Conservation (phyloP, 2,329 filamentous ascomycete species). For the Pseudocercospora fijiensis region DNA sequence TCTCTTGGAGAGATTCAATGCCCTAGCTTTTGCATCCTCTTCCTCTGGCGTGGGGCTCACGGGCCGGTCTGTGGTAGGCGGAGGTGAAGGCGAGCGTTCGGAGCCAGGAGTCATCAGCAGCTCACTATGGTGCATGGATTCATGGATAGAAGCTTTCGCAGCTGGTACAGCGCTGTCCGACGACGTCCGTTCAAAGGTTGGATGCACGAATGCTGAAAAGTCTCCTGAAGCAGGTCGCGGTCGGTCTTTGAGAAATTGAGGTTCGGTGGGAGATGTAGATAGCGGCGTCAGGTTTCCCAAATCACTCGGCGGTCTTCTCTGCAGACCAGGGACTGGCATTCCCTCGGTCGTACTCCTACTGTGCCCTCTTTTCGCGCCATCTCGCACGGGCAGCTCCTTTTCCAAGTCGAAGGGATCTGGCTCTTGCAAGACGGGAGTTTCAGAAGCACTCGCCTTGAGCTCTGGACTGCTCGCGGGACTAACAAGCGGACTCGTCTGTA, state of each 20-base stretch:
- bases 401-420: conserved; percentile 70
- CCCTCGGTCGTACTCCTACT: conserved; percentile 33
- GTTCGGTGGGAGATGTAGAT: conserved; percentile 17
- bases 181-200: conserved; percentile 47
- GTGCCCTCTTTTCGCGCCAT: conserved; percentile 21
- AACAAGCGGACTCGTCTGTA: conserved; percentile 92
- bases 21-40: conserved; percentile 76
- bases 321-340: conserved; percentile 19
- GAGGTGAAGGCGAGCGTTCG: conserved; percentile 27
- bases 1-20: conserved; percentile 80
- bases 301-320: conserved; percentile 48
- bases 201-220: conserved; percentile 19
- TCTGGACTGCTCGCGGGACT: conserved; percentile 84
- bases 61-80: conserved; percentile 17
- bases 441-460: conserved; percentile 52
- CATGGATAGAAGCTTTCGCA: conserved; percentile 42
- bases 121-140: conserved; percentile 35
- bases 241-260: conserved; percentile 11
- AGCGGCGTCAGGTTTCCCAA: conserved; percentile 41
- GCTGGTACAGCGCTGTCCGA: conserved; percentile 57
- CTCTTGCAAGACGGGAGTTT: conserved; percentile 57
- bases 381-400: conserved; percentile 21
- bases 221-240: conserved; percentile 26
- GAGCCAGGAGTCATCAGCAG: conserved; percentile 20
- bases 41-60: conserved; percentile 64